Percentiles rank a stretch among this genome's conserved stretches.
phyloP scores from a whole-genome alignment of 192 early-diverging fungal genomes.

The Funneliformis mosseae region DNA sequence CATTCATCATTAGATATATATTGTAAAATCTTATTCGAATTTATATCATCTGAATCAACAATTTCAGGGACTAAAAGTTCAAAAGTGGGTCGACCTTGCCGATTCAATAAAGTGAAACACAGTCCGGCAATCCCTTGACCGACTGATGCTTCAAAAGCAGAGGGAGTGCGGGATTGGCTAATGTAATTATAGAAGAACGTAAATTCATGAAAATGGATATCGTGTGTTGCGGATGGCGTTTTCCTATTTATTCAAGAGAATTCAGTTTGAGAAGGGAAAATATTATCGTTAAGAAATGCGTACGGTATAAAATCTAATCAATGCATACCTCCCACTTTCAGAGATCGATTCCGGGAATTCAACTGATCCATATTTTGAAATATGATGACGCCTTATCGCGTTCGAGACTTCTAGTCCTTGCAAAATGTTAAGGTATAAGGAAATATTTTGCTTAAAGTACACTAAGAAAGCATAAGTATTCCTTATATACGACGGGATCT shows the following conservation, averaged over 20 bases:
- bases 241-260: background rate
- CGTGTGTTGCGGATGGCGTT: constrained; percentile 26
- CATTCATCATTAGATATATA: constrained; percentile 32
- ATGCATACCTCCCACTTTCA: constrained; percentile 18
- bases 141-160: constrained; percentile 47
- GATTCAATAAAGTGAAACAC: constrained; percentile 48
- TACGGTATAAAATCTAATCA: background rate
- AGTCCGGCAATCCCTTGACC: constrained; percentile 60
- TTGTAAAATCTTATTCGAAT: constrained; percentile 36
- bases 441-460: constrained; percentile 64
- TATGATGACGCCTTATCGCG: constrained; percentile 45
- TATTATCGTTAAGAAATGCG: background rate
- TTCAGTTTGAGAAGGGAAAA: background rate
- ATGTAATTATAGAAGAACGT: constrained; percentile 57
- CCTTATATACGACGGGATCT: constrained; percentile 56
- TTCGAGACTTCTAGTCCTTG: constrained; percentile 45
- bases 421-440: constrained; percentile 44
- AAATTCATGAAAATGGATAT: constrained; percentile 46
- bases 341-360: background rate
- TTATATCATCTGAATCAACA: constrained; percentile 37
- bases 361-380: constrained; percentile 40
- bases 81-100: constrained; percentile 43
- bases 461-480: constrained; percentile 65
- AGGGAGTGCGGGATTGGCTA: constrained; percentile 39
- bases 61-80: constrained; percentile 31